phyloP scores from a whole-genome alignment of 2,329 filamentous ascomycete species.

The Ustulina deusta region DNA sequence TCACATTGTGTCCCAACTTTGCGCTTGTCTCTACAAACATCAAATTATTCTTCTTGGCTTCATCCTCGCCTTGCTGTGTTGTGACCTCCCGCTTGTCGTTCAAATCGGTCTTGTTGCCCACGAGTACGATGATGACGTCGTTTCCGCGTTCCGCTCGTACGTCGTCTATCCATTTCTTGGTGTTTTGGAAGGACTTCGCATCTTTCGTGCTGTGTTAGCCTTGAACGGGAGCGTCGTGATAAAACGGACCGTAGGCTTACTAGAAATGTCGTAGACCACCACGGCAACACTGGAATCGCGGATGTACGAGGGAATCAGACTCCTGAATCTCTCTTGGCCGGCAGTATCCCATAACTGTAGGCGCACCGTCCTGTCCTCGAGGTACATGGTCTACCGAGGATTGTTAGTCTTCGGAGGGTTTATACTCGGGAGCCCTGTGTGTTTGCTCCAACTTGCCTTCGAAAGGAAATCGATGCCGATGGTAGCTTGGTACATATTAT shows the following conservation, averaged over 20 bases:
- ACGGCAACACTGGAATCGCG: conserved; percentile 98
- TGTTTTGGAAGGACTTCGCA: conserved; percentile 97
- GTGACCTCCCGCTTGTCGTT: conserved; percentile 99
- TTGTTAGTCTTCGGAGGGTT: conserved; percentile 35
- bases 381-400: conserved; percentile 87
- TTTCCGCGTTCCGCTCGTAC: conserved; percentile 96
- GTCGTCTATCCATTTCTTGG: conserved; percentile 99
- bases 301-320: conserved; percentile 97
- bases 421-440: neutral
- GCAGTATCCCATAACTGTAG: conserved; percentile 99
- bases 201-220: conserved; percentile 60
- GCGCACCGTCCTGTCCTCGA: conserved; percentile 97
- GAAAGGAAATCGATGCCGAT: conserved; percentile 99
- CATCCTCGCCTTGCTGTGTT: conserved; percentile 94
- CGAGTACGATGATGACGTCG: conserved; percentile 98
- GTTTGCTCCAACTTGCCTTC: conserved; percentile 71
- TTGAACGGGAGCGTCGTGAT: neutral
- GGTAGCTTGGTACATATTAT: conserved; percentile 99
- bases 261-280: conserved; percentile 98
- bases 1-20: conserved; percentile 98
- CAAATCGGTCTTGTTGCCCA: conserved; percentile 99
- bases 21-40: conserved; percentile 99
- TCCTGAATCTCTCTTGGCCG: conserved; percentile 96
- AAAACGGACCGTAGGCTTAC: conserved; percentile 56
- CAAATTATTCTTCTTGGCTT: conserved; percentile 96